These are phyloP conservation scores for Lasiosphaeria ovina DNA, from an alignment of 495 filamentous ascomycete species.

Conservation along the genomic window DNA sequence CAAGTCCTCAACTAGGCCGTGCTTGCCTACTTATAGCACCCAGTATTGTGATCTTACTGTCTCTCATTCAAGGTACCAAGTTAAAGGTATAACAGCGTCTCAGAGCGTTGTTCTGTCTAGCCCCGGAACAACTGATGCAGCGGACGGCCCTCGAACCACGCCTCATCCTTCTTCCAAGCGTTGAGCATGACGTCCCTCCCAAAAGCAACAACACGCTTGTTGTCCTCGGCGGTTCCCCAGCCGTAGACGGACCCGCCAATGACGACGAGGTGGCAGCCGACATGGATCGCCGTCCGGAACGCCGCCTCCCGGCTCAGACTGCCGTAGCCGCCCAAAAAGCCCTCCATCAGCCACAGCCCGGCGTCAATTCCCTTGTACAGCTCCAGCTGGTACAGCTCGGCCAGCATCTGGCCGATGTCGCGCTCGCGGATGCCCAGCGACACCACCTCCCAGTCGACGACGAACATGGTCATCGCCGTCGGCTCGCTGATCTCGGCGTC, in stretches of 20 bases:
- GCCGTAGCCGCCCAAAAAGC: conserved; percentile 12
- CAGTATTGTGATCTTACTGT: no score
- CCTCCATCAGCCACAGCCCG: conserved; percentile 9
- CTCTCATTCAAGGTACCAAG: no score
- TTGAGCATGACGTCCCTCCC: background rate
- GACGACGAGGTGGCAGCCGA: conserved; percentile 14
- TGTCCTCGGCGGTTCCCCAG: conserved; percentile 6
- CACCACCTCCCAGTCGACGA: conserved; percentile 17
- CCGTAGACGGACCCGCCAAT: conserved; percentile 11
- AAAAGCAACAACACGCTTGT: conserved; percentile 4
- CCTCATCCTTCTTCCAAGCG: background rate
- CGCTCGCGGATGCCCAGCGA: conserved; percentile 8
- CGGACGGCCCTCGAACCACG: background rate
- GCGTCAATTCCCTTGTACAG: conserved; percentile 14
- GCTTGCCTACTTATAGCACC: no score
- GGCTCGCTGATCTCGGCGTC: background rate
- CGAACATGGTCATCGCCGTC: conserved; percentile 6
- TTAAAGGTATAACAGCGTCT: no score
- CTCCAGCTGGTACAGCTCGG: conserved; percentile 14
- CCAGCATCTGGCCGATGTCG: conserved; percentile 17
- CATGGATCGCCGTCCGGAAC: conserved; percentile 10
- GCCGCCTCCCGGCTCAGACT: background rate
- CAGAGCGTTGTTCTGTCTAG: no score
- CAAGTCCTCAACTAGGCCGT: no score
- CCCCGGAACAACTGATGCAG: background rate